Conservation (phyloP, 2,329 filamentous ascomycete species). For the Paraphoma sp. region DNA sequence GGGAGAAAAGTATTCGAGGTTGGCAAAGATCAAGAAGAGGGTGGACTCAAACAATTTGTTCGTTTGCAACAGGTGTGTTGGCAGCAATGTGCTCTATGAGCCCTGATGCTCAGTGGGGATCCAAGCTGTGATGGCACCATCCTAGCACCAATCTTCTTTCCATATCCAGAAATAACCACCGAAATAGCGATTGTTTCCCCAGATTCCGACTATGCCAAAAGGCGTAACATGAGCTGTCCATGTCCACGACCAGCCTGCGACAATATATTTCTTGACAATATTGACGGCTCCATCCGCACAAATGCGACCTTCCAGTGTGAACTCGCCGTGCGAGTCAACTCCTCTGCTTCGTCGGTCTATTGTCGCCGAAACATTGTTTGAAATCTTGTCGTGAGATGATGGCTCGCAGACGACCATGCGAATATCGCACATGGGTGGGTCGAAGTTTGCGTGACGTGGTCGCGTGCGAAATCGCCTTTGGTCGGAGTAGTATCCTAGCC, state of each 20-base stretch:
- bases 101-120: background rate
- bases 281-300: slow-evolving; percentile 19
- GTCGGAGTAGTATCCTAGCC: slow-evolving; percentile 27
- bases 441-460: slow-evolving; percentile 5
- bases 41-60: background rate
- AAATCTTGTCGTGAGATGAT: slow-evolving; percentile 1
- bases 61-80: background rate
- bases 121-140: background rate
- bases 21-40: slow-evolving; percentile 11
- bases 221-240: slow-evolving; percentile 27
- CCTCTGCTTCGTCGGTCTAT: slow-evolving; percentile 19
- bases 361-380: slow-evolving; percentile 1
- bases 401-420: slow-evolving; percentile 7
- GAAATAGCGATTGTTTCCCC: slow-evolving; percentile 16
- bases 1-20: slow-evolving; percentile 14
- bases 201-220: slow-evolving; percentile 32
- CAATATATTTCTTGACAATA: slow-evolving; percentile 21
- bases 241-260: slow-evolving; percentile 8
- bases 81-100: background rate
- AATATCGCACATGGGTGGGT: slow-evolving; percentile 20
- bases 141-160: slow-evolving; percentile 27
- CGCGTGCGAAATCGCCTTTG: slow-evolving; percentile 4
- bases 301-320: slow-evolving; percentile 20
- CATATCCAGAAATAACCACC: slow-evolving; percentile 37
- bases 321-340: slow-evolving; percentile 18